These are phyloP conservation scores for Pachysandra terminalis DNA, from an alignment of 164 flowering plant genomes.

Conservation along the genomic window DNA sequence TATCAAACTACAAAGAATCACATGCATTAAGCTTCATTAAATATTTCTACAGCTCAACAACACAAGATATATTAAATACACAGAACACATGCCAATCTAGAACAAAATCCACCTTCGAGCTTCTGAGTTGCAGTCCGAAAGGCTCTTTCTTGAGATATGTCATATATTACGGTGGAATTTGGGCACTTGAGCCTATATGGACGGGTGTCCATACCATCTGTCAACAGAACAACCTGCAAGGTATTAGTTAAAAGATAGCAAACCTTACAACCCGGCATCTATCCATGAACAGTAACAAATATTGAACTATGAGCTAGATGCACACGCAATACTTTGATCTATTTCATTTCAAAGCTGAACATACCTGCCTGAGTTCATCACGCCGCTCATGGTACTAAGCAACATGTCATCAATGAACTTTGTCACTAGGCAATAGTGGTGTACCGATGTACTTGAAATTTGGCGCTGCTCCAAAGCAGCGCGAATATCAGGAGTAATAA, in stretches of 20 bases:
- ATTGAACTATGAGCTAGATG: not conserved
- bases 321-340: no score
- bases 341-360: not conserved
- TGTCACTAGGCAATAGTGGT: conserved; percentile 73
- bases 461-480: conserved; percentile 20
- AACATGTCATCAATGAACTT: conserved; percentile 82
- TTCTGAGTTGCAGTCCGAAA: conserved; percentile 45
- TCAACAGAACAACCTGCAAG: conserved; percentile 76
- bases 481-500: conserved; percentile 30
- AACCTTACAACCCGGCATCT: not conserved
- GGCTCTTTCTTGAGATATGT: conserved; percentile 59
- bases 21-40: no score
- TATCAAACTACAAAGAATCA: no score
- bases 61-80: no score
- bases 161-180: conserved; percentile 62
- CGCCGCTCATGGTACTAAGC: conserved; percentile 32
- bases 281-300: no score
- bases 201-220: conserved; percentile 96
- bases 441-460: conserved; percentile 9
- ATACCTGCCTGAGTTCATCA: conserved; percentile 73
- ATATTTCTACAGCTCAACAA: no score
- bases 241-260: conserved; percentile 15
- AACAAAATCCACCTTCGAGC: conserved; percentile 52
- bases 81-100: not conserved
- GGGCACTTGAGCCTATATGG: conserved; percentile 89